Conservation (phyloP, 2,329 filamentous ascomycete genomes). For the Beauveria scarabaeidicola region DNA sequence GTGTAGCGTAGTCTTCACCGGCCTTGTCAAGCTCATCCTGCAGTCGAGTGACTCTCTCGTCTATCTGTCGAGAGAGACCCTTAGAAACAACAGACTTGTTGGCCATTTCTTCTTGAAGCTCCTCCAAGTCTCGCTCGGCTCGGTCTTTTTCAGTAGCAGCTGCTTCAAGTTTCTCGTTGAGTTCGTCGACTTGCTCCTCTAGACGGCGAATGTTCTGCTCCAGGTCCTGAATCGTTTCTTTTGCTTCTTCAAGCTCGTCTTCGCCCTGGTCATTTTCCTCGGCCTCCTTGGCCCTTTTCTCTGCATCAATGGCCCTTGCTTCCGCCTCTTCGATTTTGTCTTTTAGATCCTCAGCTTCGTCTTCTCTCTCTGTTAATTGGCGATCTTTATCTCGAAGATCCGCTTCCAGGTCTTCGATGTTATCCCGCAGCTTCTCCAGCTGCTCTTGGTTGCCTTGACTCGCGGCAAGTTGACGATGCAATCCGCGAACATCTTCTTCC, state of each 20-base stretch:
- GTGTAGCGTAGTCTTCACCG: conserved; percentile 37
- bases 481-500: conserved; percentile 51
- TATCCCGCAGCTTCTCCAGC: conserved; percentile 60
- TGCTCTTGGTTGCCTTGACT: conserved; percentile 49
- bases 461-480: conserved; percentile 50
- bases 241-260: conserved; percentile 47
- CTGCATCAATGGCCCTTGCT: conserved; percentile 49
- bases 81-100: conserved; percentile 73
- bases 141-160: conserved; percentile 46
- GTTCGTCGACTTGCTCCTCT: conserved; percentile 45
- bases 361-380: conserved; percentile 63
- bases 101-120: conserved; percentile 67
- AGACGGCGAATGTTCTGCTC: conserved; percentile 46
- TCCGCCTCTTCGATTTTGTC: conserved; percentile 44
- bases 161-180: conserved; percentile 45
- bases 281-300: conserved; percentile 42
- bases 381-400: conserved; percentile 70
- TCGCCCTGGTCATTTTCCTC: conserved; percentile 46
- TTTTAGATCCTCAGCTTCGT: conserved; percentile 62
- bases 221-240: conserved; percentile 50
- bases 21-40: conserved; percentile 56
- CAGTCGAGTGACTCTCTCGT: conserved; percentile 59
- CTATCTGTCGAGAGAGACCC: conserved; percentile 64
- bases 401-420: conserved; percentile 67
- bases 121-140: conserved; percentile 51